Evolutionary conservation across 352 stramenopile genomes (phyloP), one percentile per base, ranked within the genome.

Genomic region (Pythium myriotylum): DNA sequence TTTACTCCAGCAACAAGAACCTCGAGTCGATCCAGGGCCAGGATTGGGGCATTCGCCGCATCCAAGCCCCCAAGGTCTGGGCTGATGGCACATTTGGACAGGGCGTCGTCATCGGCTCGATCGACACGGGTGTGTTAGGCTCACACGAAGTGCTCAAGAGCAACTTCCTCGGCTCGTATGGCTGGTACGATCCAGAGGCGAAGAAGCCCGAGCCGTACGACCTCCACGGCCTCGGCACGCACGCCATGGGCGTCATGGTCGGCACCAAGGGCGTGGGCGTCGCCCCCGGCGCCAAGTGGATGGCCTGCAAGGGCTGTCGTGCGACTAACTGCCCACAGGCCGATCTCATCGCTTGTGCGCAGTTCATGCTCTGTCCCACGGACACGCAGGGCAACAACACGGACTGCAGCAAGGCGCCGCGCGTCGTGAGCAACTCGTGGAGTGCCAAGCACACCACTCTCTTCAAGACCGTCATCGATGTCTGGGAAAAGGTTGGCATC

Each of bases 311-410:
- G n/a, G n/a, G n/a, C n/a, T n/a, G n/a, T n/a, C 64, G 68, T 32
- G 32, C 54, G 5, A 55, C n/a, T 17, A 51, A 37, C 0, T 76
- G 68, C 29, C 55, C 56, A 16, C 39, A 73, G 41, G 27, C 24
- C 7, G 65, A 56, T 19, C 45, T 77, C 10, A 19, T 74, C 2
- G 61, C 52, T 20, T 77, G 69, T 40, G 39, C 45, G 13, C 52
- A 77, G 50, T 77, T 68, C 33, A 74, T 77, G 54, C 24, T 68
- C 9, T 77, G 69, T 17, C 69, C 69, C 0, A 67, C 54, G 1
- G 48, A 70, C 51, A 41, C 56, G 14, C 20, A 74, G 9, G 68
- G 68, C 41, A 65, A 35, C 17, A 57, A 68, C n/a, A n/a, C n/a
- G n/a, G n/a, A n/a, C n/a, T n/a, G n/a, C n/a, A n/a, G n/a, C n/a